phyloP scores from a whole-genome alignment of 306 rosid species.

The Potentilla sterilis region DNA sequence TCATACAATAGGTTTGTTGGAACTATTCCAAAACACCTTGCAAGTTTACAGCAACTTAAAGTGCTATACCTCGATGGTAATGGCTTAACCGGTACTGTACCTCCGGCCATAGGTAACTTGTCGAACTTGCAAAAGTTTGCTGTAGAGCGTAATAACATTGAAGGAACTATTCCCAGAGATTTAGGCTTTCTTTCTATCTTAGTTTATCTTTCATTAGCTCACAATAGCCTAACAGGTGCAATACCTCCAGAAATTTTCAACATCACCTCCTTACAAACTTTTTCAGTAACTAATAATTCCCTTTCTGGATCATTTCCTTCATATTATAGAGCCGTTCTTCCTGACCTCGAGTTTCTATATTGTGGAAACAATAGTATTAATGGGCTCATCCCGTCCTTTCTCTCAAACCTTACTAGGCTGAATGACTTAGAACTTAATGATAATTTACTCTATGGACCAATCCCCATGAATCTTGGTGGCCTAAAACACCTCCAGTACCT shows the following conservation, averaged over 20 bases:
- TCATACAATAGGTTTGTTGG: not conserved
- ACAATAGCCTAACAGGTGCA: not conserved
- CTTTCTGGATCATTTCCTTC: not conserved
- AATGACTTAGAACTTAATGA: not conserved
- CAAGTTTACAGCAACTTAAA: conserved; percentile 3
- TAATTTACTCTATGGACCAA: not conserved
- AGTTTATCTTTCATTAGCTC: not conserved
- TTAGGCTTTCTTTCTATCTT: not conserved
- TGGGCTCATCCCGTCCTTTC: not conserved
- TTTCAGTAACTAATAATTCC: not conserved
- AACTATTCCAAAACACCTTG: conserved; percentile 7
- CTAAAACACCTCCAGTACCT: not conserved
- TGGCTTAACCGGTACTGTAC: conserved; percentile 9
- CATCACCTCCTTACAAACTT: not conserved
- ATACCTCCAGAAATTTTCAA: not conserved
- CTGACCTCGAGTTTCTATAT: not conserved
- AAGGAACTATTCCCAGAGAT: conserved; percentile 1
- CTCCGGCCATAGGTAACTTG: not conserved
- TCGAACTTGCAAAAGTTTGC: not conserved
- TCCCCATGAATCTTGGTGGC: not conserved
- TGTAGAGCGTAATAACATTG: not conserved
- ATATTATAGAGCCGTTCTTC: not conserved
- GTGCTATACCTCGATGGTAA: not conserved
- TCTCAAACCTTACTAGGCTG: not conserved
- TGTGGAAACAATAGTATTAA: not conserved